Percentiles rank a stretch among this genome's conserved stretches.
These are phyloP conservation scores for Capsicum baccatum DNA, from an alignment of 257 asterid genomes.

Conservation along the genomic window DNA sequence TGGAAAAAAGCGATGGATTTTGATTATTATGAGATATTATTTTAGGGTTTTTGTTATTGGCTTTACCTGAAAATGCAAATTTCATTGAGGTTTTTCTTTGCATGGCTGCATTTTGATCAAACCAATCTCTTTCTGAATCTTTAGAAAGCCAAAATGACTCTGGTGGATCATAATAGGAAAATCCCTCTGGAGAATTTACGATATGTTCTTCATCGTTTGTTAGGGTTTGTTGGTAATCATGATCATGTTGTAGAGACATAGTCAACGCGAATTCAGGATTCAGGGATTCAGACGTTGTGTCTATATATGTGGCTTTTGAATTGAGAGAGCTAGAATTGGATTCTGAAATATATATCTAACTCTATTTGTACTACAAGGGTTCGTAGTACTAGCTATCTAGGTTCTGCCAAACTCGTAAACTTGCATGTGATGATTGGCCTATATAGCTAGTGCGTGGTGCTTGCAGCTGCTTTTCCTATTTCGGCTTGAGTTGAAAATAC, in stretches of 20 bases:
- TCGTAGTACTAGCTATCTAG: too few relatives aligned
- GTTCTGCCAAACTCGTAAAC: too few relatives aligned
- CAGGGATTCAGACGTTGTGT: too few relatives aligned
- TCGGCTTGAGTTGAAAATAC: background rate
- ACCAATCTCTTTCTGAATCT: conserved; percentile 30
- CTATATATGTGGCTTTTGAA: too few relatives aligned
- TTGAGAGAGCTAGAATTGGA: too few relatives aligned
- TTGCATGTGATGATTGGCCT: too few relatives aligned
- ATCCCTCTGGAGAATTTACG: background rate
- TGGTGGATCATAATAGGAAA: conserved; percentile 5
- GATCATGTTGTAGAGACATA: background rate
- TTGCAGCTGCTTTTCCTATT: too few relatives aligned
- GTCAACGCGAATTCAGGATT: too few relatives aligned
- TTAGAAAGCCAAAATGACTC: conserved; percentile 25
- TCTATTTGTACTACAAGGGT: too few relatives aligned
- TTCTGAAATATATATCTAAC: too few relatives aligned
- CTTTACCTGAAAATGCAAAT: background rate
- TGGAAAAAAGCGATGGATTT: background rate
- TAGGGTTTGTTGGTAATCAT: background rate
- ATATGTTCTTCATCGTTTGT: background rate
- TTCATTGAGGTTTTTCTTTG: conserved; percentile 28
- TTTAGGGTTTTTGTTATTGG: background rate
- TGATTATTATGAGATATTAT: background rate
- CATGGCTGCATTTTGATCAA: conserved; percentile 30
- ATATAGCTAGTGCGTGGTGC: too few relatives aligned